These are phyloP conservation scores for Striga asiatica DNA, from an alignment of 257 asterid species.

Conservation along the genomic window DNA sequence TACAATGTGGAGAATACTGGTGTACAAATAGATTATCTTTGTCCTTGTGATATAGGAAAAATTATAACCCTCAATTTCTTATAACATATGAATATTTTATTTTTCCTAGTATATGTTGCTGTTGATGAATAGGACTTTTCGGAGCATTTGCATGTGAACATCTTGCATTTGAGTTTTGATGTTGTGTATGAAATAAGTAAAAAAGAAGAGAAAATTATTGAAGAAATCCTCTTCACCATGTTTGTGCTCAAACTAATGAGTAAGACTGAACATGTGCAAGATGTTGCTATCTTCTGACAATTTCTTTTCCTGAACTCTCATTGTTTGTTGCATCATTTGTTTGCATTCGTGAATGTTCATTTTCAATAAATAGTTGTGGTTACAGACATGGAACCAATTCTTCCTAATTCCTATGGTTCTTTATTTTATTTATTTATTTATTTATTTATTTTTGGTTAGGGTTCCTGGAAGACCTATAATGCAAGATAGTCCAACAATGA, in stretches of 20 bases:
- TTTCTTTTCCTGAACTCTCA: conserved; percentile 19
- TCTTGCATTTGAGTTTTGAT: conserved; percentile 8
- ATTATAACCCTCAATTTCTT: neutral
- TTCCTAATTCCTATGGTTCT: neutral
- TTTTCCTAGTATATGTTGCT: conserved; percentile 6
- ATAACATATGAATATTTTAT: too few relatives aligned
- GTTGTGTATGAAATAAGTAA: conserved; percentile 11
- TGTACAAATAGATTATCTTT: too few relatives aligned
- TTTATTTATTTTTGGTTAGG: neutral
- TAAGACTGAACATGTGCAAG: conserved; percentile 34
- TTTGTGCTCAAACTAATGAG: conserved; percentile 26
- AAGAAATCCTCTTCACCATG: conserved; percentile 19
- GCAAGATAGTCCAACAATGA: too few relatives aligned
- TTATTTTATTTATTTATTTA: neutral
- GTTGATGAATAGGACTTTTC: conserved; percentile 24
- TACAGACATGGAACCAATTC: neutral
- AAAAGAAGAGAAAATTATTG: conserved; percentile 19
- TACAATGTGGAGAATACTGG: too few relatives aligned
- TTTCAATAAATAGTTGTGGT: conserved; percentile 32
- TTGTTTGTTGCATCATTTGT: conserved; percentile 30
- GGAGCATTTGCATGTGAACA: conserved; percentile 28
- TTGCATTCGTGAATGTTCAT: conserved; percentile 28
- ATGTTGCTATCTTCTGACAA: conserved; percentile 39
- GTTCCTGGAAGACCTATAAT: neutral
- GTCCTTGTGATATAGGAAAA: too few relatives aligned